Base-by-base conservation (phyloP, 768 basidiomycete genomes). In the Amanita pseudoporphyria region DNA sequence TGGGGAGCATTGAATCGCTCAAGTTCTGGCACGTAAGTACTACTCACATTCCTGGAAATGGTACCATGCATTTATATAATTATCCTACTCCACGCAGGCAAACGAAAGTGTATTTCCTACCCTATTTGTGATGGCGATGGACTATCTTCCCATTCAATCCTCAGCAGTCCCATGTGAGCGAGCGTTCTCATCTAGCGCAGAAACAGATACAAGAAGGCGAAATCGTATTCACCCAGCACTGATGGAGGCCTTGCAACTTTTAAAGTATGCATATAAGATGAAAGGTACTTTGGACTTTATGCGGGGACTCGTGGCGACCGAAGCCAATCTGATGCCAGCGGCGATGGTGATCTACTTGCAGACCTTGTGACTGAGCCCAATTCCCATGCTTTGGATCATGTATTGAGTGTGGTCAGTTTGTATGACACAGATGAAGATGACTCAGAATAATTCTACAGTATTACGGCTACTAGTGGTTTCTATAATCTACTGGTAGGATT, bases 81-180 rank as follows among this genome's bases (percentile, higher is more conserved):
- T 38, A 18, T n/a, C n/a, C 32, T 18, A 38, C 35, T 43, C 30
- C 10, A 9, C 9, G 14, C 45, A 47, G 45, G 18, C 24, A 22
- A 35, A 36, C 18, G 45, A 47, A 35, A 14, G 18, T 26, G 36
- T 35, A 35, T 52, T 35, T 31, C 54, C 53, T 10, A 53, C 53
- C 13, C 26, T 53, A 24, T 55, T 50, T 30, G 42, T 35, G 14
- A 41, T 55, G 41, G n/a, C n/a, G n/a, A n/a, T n/a, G n/a, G n/a
- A n/a, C n/a, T n/a, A n/a, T n/a, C n/a, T n/a, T n/a, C n/a, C 50
- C 13, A 51, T 51, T 35, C 50, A 52, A 49, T 32, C 35, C 5
- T 47, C 45, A 22, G 3, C 50, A 18, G 53, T 56, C 22, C 45
- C 53, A 2, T 52, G 54, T 24, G 45, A 56, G 14, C 53, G 44